Conservation (phyloP, 257 asterid genomes). For the Knoxia roxburghii region DNA sequence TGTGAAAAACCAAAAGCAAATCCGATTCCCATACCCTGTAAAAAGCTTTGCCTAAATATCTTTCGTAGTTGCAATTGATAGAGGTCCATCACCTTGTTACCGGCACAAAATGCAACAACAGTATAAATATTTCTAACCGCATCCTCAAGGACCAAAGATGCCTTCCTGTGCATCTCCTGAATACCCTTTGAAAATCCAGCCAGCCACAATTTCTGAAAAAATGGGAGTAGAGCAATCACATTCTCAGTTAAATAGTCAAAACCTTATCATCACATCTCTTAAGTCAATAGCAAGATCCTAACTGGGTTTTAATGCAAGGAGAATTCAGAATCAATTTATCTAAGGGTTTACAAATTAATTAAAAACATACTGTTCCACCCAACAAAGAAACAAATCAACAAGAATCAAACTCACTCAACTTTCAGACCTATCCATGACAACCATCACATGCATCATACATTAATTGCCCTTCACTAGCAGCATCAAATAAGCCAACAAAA, state of each 20-base stretch:
- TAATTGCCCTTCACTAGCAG: neutral
- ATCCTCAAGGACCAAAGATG: constrained; percentile 94
- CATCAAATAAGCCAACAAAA: neutral
- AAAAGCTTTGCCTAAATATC: constrained; percentile 88
- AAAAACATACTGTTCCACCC: neutral
- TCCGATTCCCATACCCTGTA: constrained; percentile 98
- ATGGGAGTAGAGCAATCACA: neutral
- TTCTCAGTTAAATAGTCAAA: neutral
- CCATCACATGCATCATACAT: neutral
- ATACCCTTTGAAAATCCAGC: constrained; percentile 99
- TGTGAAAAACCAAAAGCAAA: constrained; percentile 96
- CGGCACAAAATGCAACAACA: constrained; percentile 98
- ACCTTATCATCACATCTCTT: neutral
- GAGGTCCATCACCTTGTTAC: constrained; percentile 98
- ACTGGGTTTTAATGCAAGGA: neutral
- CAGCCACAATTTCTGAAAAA: constrained; percentile 92
- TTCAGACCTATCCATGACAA: neutral
- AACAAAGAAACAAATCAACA: neutral
- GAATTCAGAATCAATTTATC: neutral
- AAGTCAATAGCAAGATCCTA: neutral
- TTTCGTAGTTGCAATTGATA: constrained; percentile 72
- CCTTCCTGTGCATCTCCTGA: constrained; percentile 99
- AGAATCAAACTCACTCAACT: neutral
- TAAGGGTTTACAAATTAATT: neutral
- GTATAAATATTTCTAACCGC: constrained; percentile 97